phyloP scores from a whole-genome alignment of 257 asterid species.

The Henckelia pumila region DNA sequence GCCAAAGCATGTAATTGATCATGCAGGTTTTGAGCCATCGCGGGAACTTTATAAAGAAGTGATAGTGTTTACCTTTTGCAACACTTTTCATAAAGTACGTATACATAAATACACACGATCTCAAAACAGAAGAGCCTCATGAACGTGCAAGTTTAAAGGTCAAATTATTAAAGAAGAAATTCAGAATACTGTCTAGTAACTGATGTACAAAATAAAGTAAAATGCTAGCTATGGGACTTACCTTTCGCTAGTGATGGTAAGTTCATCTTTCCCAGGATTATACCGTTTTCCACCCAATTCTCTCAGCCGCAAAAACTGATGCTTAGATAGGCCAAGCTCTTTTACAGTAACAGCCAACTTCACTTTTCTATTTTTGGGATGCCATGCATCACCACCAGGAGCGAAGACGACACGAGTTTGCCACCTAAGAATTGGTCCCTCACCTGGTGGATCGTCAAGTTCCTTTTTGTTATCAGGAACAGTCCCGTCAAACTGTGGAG shows the following conservation, averaged over 20 bases:
- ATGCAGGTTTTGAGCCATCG: neutral
- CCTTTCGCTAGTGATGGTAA: slow-evolving; percentile 93
- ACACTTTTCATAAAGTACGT: neutral
- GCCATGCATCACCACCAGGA: slow-evolving; percentile 98
- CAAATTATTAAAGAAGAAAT: neutral
- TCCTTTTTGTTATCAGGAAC: slow-evolving; percentile 38
- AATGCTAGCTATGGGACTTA: slow-evolving; percentile 16
- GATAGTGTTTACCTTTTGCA: neutral
- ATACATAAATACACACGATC: neutral
- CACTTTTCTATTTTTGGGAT: slow-evolving; percentile 83
- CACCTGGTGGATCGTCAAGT: slow-evolving; percentile 77
- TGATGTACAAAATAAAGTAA: slow-evolving; percentile 1
- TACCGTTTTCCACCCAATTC: slow-evolving; percentile 83
- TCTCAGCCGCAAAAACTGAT: slow-evolving; percentile 69
- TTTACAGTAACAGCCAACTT: slow-evolving; percentile 76
- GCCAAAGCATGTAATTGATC: neutral
- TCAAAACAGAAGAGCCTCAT: neutral
- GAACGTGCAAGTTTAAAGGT: neutral
- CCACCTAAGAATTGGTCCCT: slow-evolving; percentile 94
- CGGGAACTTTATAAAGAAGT: neutral
- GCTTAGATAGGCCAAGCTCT: slow-evolving; percentile 78
- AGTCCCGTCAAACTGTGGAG: slow-evolving; percentile 43
- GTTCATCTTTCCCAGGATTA: slow-evolving; percentile 90
- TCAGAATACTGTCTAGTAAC: neutral
- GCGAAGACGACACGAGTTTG: slow-evolving; percentile 66